A percentile compares a stretch with the other conserved stretches of the same genome.
Conservation (phyloP, 2,329 filamentous ascomycete genomes). For the Epichloe uncinata region DNA sequence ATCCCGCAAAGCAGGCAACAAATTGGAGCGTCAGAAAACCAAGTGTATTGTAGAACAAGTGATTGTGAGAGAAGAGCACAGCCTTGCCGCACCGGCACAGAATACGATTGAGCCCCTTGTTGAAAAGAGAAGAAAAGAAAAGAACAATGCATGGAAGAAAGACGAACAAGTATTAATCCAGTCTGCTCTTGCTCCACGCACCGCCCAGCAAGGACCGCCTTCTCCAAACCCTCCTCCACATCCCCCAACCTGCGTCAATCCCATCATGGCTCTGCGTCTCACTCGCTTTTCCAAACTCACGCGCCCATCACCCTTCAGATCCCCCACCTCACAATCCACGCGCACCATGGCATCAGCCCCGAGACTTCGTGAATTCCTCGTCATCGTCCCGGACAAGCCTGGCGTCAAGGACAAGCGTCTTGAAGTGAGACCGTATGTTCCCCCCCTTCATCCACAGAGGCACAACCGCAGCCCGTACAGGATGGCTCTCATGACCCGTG, state of each 20-base stretch:
- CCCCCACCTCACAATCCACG: slow-evolving; percentile 1
- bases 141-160: too few species aligned
- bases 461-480: too few species aligned
- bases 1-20: too few species aligned
- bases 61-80: too few species aligned
- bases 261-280: slow-evolving; percentile 8
- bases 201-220: neutral
- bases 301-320: slow-evolving; percentile 1
- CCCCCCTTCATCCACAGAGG: neutral
- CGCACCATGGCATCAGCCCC: slow-evolving; percentile 18
- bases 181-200: too few species aligned
- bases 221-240: neutral
- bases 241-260: neutral
- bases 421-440: slow-evolving; percentile 42
- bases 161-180: too few species aligned
- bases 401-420: slow-evolving; percentile 47
- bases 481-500: neutral
- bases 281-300: neutral
- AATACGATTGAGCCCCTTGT: too few species aligned
- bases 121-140: too few species aligned
- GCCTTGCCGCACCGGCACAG: too few species aligned
- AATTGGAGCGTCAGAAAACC: too few species aligned
- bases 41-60: too few species aligned
- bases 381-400: slow-evolving; percentile 54
- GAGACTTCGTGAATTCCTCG: slow-evolving; percentile 50